A percentile compares a stretch with the other conserved stretches of the same genome.
Evolutionary conservation across 1,284 basidiomycete genomes (phyloP).

Genomic region (Apiotrichum akiyoshidainum): DNA sequence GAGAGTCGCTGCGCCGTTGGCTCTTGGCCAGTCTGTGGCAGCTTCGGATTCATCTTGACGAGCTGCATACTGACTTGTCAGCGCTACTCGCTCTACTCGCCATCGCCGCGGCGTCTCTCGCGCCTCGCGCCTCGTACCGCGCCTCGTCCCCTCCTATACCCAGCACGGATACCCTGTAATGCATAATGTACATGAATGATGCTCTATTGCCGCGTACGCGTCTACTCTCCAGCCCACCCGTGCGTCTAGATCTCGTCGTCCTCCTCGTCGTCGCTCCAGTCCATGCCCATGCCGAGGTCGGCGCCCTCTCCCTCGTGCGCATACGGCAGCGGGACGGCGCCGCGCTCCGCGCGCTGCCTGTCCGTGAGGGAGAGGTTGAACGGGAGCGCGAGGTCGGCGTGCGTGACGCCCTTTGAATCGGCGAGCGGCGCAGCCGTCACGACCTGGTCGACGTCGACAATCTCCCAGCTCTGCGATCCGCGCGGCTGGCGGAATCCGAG

Average conservation of each 20-base stretch:
- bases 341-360: conserved; percentile 72
- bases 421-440: conserved; percentile 6
- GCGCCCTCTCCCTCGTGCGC: conserved; percentile 66
- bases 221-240: no score
- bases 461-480: background rate
- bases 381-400: conserved; percentile 57
- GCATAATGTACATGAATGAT: background rate
- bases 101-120: no score
- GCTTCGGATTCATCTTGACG: no score
- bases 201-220: background rate
- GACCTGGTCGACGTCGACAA: conserved; percentile 10
- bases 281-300: conserved; percentile 27
- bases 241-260: conserved; percentile 35
- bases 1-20: no score
- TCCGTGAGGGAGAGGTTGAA: conserved; percentile 85
- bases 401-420: conserved; percentile 49
- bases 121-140: background rate
- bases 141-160: background rate
- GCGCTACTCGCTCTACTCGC: no score
- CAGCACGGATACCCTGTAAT: conserved; percentile 5
- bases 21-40: no score
- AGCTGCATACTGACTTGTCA: no score
- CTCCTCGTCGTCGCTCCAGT: conserved; percentile 41
- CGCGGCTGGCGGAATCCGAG: conserved; percentile 20
- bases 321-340: conserved; percentile 79